Base-by-base conservation (phyloP, 257 asterid genomes). In the Orobanche coerulescens region DNA sequence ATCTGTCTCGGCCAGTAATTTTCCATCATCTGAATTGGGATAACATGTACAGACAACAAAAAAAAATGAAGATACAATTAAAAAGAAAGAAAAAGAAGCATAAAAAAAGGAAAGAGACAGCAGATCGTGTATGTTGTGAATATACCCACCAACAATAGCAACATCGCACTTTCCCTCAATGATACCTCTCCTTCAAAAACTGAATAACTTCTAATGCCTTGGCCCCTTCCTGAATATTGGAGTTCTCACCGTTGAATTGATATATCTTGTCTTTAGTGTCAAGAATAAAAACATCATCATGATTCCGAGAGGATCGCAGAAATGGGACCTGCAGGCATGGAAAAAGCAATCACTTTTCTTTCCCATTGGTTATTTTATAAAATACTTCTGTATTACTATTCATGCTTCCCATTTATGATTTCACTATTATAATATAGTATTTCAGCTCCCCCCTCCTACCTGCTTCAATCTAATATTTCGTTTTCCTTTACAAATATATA, bases 211-310 rank as follows among this genome's bases (percentile, higher is more conserved):
- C n/a, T n/a, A n/a, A n/a, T n/a, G n/a, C n/a, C n/a, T n/a, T n/a
- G n/a, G n/a, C n/a, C n/a, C n/a, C n/a, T n/a, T n/a, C n/a, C n/a
- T n/a, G n/a, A n/a, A n/a, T n/a, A n/a, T n/a, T n/a, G n/a, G n/a
- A n/a, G n/a, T n/a, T n/a, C n/a, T n/a, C n/a, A 47, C 98, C 98
- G 65, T 91, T 91, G 94, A 91, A 91, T 67, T 91, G 98, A 76
- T 76, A 88, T 72, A 91, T 84, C 82, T 91, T 91, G 57, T 82
- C 87, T 79, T 85, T 76, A n/a, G 98, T 77, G 67, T 91, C 94
- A 66, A 91, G 83, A 59, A 91, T 85, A 78, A 91, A 91, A 64
- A 91, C 95, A 71, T 91, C 98, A 40, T 91, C 98, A 40, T 91
- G 98, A 77, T 91, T 91, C 71, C 88, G 73, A 0, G 98, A 88